These are phyloP conservation scores for Sistotremastrum suecicum DNA, from an alignment of 768 basidiomycete species.

Conservation along the genomic window DNA sequence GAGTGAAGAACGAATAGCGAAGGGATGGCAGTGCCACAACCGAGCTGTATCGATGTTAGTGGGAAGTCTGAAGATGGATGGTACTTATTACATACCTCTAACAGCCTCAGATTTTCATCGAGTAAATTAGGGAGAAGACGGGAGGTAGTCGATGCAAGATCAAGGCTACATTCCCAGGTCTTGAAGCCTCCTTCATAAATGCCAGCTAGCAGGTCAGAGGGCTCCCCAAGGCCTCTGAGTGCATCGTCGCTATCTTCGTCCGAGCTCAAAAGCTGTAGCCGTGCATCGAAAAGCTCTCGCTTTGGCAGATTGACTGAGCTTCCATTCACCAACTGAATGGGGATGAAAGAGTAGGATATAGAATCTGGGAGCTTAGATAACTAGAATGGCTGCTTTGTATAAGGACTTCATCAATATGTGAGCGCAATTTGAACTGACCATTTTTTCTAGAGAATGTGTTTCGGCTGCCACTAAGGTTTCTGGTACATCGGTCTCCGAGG, in stretches of 20 bases:
- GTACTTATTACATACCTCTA: slow-evolving; percentile 47
- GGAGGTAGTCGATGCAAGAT: slow-evolving; percentile 56
- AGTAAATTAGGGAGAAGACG: neutral
- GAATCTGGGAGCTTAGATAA: slow-evolving; percentile 50
- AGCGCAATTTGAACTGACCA: slow-evolving; percentile 7
- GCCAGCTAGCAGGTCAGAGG: slow-evolving; percentile 82
- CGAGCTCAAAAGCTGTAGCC: slow-evolving; percentile 68
- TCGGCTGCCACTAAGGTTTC: slow-evolving; percentile 4
- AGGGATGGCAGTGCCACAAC: slow-evolving; percentile 88
- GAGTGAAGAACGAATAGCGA: slow-evolving; percentile 55
- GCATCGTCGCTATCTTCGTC: slow-evolving; percentile 11
- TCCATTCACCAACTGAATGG: slow-evolving; percentile 29
- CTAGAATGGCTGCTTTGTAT: slow-evolving; percentile 26
- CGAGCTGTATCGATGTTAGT: slow-evolving; percentile 37
- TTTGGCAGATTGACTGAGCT: slow-evolving; percentile 34
- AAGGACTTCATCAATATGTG: slow-evolving; percentile 4
- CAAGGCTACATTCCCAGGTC: slow-evolving; percentile 94
- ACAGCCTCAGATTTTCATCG: slow-evolving; percentile 17
- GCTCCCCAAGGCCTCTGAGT: slow-evolving; percentile 59
- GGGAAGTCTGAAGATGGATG: slow-evolving; percentile 1
- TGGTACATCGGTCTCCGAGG: slow-evolving; percentile 2
- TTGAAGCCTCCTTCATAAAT: slow-evolving; percentile 95
- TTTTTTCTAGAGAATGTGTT: slow-evolving; percentile 16
- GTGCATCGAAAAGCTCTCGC: slow-evolving; percentile 86
- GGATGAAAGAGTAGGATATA: slow-evolving; percentile 71